Base-by-base conservation (phyloP, 306 rosid species). In the Vigna nakashimae region DNA sequence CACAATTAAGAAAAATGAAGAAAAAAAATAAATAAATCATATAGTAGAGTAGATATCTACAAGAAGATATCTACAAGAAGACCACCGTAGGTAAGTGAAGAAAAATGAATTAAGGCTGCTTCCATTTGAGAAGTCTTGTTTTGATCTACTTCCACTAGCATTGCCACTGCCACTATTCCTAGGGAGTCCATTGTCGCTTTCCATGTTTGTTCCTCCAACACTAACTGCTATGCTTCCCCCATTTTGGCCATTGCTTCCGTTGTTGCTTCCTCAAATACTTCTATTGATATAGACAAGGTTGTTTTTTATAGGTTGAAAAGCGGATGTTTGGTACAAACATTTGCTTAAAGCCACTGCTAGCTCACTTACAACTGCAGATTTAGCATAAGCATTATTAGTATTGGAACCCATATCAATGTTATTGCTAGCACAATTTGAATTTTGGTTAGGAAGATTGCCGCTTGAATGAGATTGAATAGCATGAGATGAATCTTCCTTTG, bases 241-340 rank as follows among this genome's bases (percentile, higher is more conserved):
- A 73, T 88, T 90, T 84, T 85, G 91, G 64, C 92, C 90, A 84
- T 92, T 92, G 87, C 93, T 90, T 63, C 87, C 94, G 70, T 87
- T 84, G 87, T 90, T 89, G 80, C 97, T 90, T 63, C 94, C 93
- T 1, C 93, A 89, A 66, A 78, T 88, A 51, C 97, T 93, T 77
- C 90, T 82, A 51, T 86, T 86, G 84, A 87, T 76, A 73, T 91
- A 26, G 26, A 32, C 9, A 30, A 67, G 77, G 71, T 79, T 86
- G 67, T 76, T 87, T 83, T 89, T 87, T 12, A 85, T 14, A 69
- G 84, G 83, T 70, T 86, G 90, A 88, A 88, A 91, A 71, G 87
- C 82, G 65, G 92, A 88, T 17, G 85, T 85, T 17, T 88, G 88
- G 69, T 84, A 77, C 83, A 85, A 46, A 80, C 70, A 83, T 72